Evolutionary conservation across 345 rosid species (phyloP).

Genomic region (Mallotus nudiflorus): DNA sequence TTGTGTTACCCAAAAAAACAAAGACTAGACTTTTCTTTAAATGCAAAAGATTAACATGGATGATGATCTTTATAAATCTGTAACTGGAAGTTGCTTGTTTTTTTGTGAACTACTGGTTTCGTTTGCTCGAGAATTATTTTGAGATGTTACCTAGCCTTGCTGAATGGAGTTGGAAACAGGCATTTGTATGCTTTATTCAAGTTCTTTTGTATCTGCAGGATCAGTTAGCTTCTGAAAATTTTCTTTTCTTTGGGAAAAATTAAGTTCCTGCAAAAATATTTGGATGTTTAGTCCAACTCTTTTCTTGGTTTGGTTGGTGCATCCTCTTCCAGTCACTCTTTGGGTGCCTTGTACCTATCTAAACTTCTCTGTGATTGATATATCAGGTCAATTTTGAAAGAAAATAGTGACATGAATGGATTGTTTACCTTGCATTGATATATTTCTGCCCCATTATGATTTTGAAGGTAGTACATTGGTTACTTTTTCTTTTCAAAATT

Average conservation of each 20-base stretch:
- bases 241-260: neutral
- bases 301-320: neutral
- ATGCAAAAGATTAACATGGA: too few relatives aligned
- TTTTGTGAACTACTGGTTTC: too few relatives aligned
- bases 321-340: neutral
- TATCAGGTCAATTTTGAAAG: neutral
- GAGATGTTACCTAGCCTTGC: too few relatives aligned
- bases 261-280: neutral
- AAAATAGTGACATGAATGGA: neutral
- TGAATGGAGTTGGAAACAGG: too few relatives aligned
- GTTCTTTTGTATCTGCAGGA: neutral
- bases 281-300: neutral
- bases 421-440: neutral
- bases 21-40: too few relatives aligned
- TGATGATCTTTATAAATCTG: too few relatives aligned
- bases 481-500: too few relatives aligned
- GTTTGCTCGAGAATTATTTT: too few relatives aligned
- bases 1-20: too few relatives aligned
- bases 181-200: neutral
- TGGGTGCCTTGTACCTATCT: neutral
- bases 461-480: neutral
- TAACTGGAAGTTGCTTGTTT: too few relatives aligned
- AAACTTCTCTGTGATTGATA: constrained; percentile 1
- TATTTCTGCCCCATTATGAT: neutral
- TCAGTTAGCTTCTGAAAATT: neutral